Conservation (phyloP, 257 asterid genomes). For the Solanum medicagineum region DNA sequence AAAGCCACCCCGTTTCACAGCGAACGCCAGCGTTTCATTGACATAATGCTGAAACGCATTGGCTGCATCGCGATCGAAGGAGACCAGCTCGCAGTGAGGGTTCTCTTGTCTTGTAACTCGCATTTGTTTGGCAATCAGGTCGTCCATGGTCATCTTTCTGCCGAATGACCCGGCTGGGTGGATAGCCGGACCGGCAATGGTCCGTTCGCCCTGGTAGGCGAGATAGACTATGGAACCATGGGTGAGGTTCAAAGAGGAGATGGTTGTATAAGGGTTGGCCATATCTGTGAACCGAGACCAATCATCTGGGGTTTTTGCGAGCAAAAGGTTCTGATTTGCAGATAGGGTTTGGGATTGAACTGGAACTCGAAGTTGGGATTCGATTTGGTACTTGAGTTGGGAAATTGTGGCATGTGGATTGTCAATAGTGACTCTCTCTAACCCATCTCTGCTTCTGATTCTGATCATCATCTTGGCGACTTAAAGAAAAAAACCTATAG, state of each 20-base stretch:
- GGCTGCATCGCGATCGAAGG: slow-evolving; percentile 91
- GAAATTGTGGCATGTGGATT: slow-evolving; percentile 53
- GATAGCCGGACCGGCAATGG: slow-evolving; percentile 58
- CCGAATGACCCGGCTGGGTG: slow-evolving; percentile 86
- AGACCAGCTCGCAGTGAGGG: slow-evolving; percentile 83
- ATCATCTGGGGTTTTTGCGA: slow-evolving; percentile 63
- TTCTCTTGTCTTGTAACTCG: slow-evolving; percentile 75
- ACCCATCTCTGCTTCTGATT: slow-evolving; percentile 95
- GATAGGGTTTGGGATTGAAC: slow-evolving; percentile 67
- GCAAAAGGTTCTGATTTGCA: slow-evolving; percentile 67
- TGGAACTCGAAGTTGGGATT: slow-evolving; percentile 77
- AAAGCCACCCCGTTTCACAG: slow-evolving; percentile 85
- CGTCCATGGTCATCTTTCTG: slow-evolving; percentile 96
- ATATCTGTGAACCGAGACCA: slow-evolving; percentile 53
- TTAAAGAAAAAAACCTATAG: neutral
- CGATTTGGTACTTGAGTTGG: slow-evolving; percentile 53
- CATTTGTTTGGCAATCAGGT: slow-evolving; percentile 92
- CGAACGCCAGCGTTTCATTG: slow-evolving; percentile 71
- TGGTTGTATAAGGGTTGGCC: slow-evolving; percentile 32
- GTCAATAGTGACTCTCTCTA: slow-evolving; percentile 81
- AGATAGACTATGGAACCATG: slow-evolving; percentile 81
- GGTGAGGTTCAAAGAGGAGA: slow-evolving; percentile 40
- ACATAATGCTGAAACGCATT: slow-evolving; percentile 88
- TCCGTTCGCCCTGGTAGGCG: slow-evolving; percentile 81
- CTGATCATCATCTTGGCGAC: slow-evolving; percentile 72